Conservation (phyloP, 441 rosid genomes). For the Dalechampia spathulata region DNA sequence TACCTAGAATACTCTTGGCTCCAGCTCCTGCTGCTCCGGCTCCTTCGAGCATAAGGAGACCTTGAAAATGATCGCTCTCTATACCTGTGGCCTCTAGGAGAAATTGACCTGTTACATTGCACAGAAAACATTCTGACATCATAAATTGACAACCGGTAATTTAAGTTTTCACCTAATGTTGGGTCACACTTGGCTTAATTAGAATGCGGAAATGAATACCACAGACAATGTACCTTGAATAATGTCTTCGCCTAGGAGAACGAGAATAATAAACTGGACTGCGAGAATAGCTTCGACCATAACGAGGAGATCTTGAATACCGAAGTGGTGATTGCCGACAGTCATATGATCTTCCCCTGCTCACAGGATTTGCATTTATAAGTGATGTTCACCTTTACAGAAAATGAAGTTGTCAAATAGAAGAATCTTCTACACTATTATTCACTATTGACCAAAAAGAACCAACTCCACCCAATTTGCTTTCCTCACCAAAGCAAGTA, state of each 20-base stretch:
- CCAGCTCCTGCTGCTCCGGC: slow-evolving; percentile 40
- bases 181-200: not conserved
- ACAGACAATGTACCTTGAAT: slow-evolving; percentile 33
- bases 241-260: slow-evolving; percentile 32
- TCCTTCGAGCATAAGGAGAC: slow-evolving; percentile 44
- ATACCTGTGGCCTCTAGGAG: slow-evolving; percentile 42
- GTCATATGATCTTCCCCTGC: slow-evolving; percentile 34
- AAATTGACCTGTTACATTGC: slow-evolving; percentile 46
- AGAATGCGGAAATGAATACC: not conserved
- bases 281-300: slow-evolving; percentile 39
- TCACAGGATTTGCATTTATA: not conserved
- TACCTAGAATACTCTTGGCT: slow-evolving; percentile 42
- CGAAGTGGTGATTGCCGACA: slow-evolving; percentile 29
- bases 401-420: not conserved
- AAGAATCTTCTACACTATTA: not conserved
- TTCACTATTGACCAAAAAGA: not conserved
- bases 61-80: slow-evolving; percentile 45
- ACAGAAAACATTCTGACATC: not conserved
- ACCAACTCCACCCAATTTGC: not conserved
- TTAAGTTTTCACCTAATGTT: not conserved
- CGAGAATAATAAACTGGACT: slow-evolving; percentile 47
- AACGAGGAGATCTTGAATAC: slow-evolving; percentile 44
- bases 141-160: not conserved
- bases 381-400: not conserved
- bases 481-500: too few species aligned